Conservation (phyloP, 2,329 filamentous ascomycete genomes). For the Pyrenochaeta sp. region DNA sequence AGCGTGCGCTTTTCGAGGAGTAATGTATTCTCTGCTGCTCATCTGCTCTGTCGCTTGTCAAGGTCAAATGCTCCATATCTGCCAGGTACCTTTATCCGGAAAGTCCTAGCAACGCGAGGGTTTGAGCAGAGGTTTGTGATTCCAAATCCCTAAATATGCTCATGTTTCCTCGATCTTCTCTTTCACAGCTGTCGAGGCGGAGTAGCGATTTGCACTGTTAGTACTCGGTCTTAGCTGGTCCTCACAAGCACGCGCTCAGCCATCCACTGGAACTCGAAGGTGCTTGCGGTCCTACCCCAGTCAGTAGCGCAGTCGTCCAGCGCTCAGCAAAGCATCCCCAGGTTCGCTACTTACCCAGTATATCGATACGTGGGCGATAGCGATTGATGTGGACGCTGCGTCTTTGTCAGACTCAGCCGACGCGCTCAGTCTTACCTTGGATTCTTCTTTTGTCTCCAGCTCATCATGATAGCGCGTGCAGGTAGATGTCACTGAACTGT, state of each 20-base stretch:
- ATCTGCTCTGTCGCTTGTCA: neutral
- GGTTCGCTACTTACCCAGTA: neutral
- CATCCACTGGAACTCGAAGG: neutral
- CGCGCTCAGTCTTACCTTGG: neutral
- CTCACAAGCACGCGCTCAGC: neutral
- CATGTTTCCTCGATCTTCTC: neutral
- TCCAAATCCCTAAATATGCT: too few relatives aligned
- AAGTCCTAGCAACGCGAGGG: neutral
- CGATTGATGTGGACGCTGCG: neutral
- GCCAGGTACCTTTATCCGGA: slow-evolving; percentile 15
- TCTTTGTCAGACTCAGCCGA: neutral
- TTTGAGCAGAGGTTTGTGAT: too few relatives aligned
- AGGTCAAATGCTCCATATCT: neutral
- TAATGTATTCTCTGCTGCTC: neutral
- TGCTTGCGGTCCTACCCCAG: neutral
- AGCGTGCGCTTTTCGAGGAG: too few relatives aligned
- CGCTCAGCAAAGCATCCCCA: neutral
- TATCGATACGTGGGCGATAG: neutral
- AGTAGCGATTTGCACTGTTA: neutral
- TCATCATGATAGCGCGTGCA: neutral
- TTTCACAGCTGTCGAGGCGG: neutral
- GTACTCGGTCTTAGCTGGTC: neutral
- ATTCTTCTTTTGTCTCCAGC: neutral
- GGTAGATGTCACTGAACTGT: slow-evolving; percentile 3
- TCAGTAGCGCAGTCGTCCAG: neutral